Evolutionary conservation across 2,329 filamentous ascomycete genomes (phyloP).

Genomic region (Graphiopsis chlorocephala): DNA sequence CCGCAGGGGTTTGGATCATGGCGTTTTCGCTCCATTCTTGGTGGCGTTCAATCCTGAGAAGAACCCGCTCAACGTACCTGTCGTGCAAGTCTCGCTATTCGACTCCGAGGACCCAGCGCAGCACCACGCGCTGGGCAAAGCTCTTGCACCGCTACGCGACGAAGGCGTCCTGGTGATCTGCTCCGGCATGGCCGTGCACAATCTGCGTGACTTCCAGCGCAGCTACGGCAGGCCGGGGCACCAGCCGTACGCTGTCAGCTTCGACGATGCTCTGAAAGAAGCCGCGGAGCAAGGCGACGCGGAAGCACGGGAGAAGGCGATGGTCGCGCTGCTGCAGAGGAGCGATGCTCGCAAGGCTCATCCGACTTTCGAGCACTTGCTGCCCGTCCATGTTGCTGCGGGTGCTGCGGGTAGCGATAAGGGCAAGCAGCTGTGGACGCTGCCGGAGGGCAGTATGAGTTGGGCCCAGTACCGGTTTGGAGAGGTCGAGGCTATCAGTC

Average conservation of each 20-base stretch:
- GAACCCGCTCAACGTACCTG: conserved; percentile 49
- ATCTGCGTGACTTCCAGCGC: conserved; percentile 34
- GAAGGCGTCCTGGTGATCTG: conserved; percentile 66
- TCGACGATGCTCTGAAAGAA: conserved; percentile 35
- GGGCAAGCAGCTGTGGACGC: conserved; percentile 35
- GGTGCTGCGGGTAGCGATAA: conserved; percentile 34
- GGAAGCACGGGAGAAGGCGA: conserved; percentile 32
- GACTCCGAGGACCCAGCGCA: conserved; percentile 60
- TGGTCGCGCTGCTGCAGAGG: conserved; percentile 36
- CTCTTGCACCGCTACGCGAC: conserved; percentile 63
- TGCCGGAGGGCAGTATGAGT: conserved; percentile 35
- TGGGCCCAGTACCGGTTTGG: conserved; percentile 38
- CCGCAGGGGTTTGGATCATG: conserved; percentile 68
- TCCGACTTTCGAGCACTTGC: conserved; percentile 61
- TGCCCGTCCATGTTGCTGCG: conserved; percentile 55
- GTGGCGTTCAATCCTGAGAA: conserved; percentile 47
- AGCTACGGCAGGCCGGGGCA: conserved; percentile 23
- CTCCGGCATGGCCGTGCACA: conserved; percentile 66
- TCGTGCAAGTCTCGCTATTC: conserved; percentile 72
- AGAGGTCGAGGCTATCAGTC: conserved; percentile 7
- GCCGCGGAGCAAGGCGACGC: conserved; percentile 31
- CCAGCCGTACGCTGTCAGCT: conserved; percentile 35
- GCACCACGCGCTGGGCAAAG: conserved; percentile 67
- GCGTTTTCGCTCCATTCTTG: conserved; percentile 70
- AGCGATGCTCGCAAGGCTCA: conserved; percentile 60